Evolutionary conservation across 768 basidiomycete species (phyloP), one percentile per base, ranked within the genome.

Genomic region (Tulasnella sp.): DNA sequence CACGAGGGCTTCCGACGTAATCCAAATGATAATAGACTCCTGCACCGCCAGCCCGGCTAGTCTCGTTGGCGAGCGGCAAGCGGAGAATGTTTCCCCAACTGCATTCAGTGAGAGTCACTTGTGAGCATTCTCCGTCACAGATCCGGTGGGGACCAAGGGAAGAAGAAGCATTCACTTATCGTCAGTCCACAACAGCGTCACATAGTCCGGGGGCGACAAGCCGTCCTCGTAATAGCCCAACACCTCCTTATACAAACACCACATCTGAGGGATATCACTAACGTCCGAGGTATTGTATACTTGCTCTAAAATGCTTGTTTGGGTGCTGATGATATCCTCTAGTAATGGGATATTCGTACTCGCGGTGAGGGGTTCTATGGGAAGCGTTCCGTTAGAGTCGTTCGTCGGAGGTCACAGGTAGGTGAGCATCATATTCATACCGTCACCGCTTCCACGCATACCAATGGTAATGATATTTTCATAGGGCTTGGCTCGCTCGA

Each of bases 21-120:
- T 60, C 49, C 41, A 78, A 80, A 66, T 83, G 81, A 65, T 83
- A 86, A 67, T 85, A 87, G 4, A 84, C 77, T 34, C 84, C 85
- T 25, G 83, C 80, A 43, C 85, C 83, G 49, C 83, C 85, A 24
- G 76, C 78, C 52, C 83, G 74, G 64, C 79, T 80, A 15, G 80
- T 73, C 65, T 83, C 81, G 15, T 71, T 72, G 4, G 70, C 66
- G 7, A 76, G 65, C 1, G 81, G 81, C 63, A 78, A 79, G 21
- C 84, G 78, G 34, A 82, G 79, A 51, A 86, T 75, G 65, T 85
- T 85, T 2, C 84, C 84, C 77, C 78, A 86, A 68, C 80, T 82
- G 53, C 3, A n/a, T n/a, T n/a, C n/a, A n/a, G n/a, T n/a, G n/a
- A n/a, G n/a, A n/a, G n/a, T n/a, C n/a, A n/a, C n/a, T n/a, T n/a